phyloP scores from a whole-genome alignment of 805 yeast genomes.

The Candida vaughaniae region DNA sequence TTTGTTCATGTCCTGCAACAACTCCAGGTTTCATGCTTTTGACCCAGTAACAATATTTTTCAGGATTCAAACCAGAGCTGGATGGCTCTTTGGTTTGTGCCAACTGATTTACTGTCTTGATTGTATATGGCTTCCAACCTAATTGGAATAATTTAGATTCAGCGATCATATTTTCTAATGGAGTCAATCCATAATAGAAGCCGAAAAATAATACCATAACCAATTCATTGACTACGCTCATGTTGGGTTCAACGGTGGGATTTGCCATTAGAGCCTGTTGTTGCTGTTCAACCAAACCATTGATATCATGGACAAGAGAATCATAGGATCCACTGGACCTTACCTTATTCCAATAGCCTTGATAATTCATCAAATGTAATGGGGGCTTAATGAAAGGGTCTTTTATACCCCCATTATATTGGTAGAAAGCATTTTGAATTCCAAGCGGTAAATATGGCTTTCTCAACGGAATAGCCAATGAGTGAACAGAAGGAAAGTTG shows the following conservation, averaged over 20 bases:
- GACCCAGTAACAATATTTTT: slow-evolving; percentile 19
- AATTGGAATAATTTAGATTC: slow-evolving; percentile 37
- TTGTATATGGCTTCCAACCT: slow-evolving; percentile 43
- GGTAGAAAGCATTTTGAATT: slow-evolving; percentile 16
- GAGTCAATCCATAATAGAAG: slow-evolving; percentile 41
- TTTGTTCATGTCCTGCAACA: slow-evolving; percentile 4
- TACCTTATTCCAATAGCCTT: slow-evolving; percentile 40
- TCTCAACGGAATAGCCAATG: slow-evolving; percentile 23
- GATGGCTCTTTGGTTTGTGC: neutral
- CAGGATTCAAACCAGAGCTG: slow-evolving; percentile 9
- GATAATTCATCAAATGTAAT: slow-evolving; percentile 32
- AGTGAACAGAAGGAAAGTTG: slow-evolving; percentile 18
- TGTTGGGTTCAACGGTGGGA: slow-evolving; percentile 17
- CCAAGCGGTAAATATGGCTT: slow-evolving; percentile 35
- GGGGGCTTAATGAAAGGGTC: slow-evolving; percentile 29
- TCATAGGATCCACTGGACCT: slow-evolving; percentile 35
- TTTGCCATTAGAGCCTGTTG: slow-evolving; percentile 14
- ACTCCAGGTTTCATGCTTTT: slow-evolving; percentile 12
- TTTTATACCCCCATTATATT: slow-evolving; percentile 3
- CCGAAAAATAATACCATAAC: slow-evolving; percentile 43
- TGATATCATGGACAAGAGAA: slow-evolving; percentile 30
- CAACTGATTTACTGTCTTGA: slow-evolving; percentile 4
- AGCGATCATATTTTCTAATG: slow-evolving; percentile 43
- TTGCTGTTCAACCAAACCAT: slow-evolving; percentile 14
- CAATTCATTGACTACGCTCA: slow-evolving; percentile 29